Evolutionary conservation across 225 moss, liverwort and hornwort genomes (phyloP).

Genomic region (Ulota crispa): DNA sequence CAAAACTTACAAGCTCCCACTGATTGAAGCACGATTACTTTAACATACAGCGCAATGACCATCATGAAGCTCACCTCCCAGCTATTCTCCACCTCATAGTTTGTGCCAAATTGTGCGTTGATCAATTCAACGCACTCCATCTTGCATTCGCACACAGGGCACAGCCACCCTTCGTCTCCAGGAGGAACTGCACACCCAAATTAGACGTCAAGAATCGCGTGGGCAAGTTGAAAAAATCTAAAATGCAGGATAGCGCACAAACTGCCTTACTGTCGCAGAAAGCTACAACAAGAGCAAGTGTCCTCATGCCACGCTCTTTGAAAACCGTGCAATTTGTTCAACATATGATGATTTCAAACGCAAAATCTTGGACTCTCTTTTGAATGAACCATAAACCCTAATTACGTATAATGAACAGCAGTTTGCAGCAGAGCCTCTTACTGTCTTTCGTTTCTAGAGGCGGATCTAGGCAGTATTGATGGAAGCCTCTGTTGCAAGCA

Average conservation of each 20-base stretch:
- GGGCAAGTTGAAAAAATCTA: conserved; percentile 6
- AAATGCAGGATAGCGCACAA: neutral
- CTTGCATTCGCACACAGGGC: conserved; percentile 91
- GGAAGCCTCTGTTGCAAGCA: conserved; percentile 94
- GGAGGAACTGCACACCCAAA: conserved; percentile 77
- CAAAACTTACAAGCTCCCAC: neutral
- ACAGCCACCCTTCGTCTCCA: conserved; percentile 95
- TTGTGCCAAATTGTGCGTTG: conserved; percentile 71
- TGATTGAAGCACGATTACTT: neutral
- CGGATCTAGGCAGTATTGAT: conserved; percentile 84
- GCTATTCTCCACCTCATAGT: conserved; percentile 75
- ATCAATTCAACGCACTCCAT: conserved; percentile 82
- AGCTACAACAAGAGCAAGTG: neutral
- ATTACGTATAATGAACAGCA: neutral
- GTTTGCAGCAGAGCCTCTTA: conserved; percentile 38
- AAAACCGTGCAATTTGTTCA: neutral
- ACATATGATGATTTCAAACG: neutral
- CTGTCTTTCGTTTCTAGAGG: conserved; percentile 84
- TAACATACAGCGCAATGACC: conserved; percentile 11
- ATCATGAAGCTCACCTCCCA: conserved; percentile 69
- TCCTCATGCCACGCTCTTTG: neutral
- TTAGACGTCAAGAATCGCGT: neutral
- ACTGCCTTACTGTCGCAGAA: neutral
- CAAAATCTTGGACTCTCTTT: neutral
- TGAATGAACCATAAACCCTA: neutral